Conservation (phyloP, 2,329 filamentous ascomycete genomes). For the Dryadomyces quercus-mongolicae region DNA sequence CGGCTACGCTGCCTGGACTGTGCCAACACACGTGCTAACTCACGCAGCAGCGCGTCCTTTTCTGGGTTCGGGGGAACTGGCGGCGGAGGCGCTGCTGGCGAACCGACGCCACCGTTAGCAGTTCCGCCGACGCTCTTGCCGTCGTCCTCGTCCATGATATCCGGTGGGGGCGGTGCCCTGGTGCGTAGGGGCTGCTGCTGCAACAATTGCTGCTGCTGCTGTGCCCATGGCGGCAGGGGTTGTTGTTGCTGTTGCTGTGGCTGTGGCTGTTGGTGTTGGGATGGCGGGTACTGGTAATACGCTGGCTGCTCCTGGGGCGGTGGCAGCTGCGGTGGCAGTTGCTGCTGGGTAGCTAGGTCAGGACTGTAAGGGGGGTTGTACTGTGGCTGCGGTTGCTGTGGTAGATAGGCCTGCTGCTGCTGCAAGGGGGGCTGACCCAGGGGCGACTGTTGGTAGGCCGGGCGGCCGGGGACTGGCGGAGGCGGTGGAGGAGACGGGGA, state of each 20-base stretch:
- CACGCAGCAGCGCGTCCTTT: constrained; percentile 74
- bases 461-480: constrained; percentile 10
- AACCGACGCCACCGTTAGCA: not conserved
- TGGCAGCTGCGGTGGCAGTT: not conserved
- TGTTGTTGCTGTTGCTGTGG: constrained; percentile 18
- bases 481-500: not conserved
- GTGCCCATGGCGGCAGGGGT: constrained; percentile 14
- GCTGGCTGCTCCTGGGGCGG: not conserved
- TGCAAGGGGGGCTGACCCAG: constrained; percentile 15
- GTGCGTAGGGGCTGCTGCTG: constrained; percentile 19
- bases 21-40: constrained; percentile 59
- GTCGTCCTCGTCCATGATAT: constrained; percentile 45
- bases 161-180: constrained; percentile 32
- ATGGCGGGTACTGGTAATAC: not conserved
- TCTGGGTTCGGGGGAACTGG: constrained; percentile 93
- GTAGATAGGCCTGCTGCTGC: constrained; percentile 4
- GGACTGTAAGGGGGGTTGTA: not conserved
- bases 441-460: constrained; percentile 12
- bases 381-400: constrained; percentile 8
- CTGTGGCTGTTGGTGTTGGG: constrained; percentile 15
- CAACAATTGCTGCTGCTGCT: constrained; percentile 12
- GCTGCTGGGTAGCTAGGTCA: not conserved
- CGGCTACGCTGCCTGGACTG: constrained; percentile 57
- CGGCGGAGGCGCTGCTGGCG: constrained; percentile 40
- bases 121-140: not conserved